A percentile compares a stretch with the other conserved stretches of the same genome.
Conservation (phyloP, 805 yeast species). For the Grigorovia humatica region DNA sequence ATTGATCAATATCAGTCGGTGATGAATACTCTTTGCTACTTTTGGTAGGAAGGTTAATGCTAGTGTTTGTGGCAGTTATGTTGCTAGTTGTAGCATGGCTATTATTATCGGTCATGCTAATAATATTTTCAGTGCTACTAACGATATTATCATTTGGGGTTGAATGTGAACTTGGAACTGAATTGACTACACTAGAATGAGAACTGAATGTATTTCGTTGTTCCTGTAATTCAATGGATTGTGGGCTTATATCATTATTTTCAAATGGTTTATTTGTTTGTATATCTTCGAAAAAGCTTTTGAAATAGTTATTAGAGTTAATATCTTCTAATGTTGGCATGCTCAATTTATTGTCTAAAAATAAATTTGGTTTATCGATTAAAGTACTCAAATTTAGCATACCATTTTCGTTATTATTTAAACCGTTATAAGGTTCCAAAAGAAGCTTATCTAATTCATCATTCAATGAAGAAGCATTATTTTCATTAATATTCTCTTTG, state of each 20-base stretch:
- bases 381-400: constrained; percentile 20
- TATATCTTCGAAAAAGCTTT: constrained; percentile 12
- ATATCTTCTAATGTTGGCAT: constrained; percentile 10
- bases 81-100: background rate
- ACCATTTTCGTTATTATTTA: constrained; percentile 1
- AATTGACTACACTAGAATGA: background rate
- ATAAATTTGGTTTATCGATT: constrained; percentile 23
- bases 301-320: constrained; percentile 17
- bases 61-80: background rate
- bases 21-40: background rate
- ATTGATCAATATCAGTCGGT: background rate
- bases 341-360: constrained; percentile 4
- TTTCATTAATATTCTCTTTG: background rate
- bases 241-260: background rate
- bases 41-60: background rate
- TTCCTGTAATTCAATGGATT: background rate
- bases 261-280: background rate
- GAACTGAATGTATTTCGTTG: background rate
- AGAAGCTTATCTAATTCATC: constrained; percentile 4
- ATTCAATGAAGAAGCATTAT: background rate
- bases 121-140: too few species aligned
- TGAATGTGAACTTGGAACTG: background rate
- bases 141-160: background rate
- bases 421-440: constrained; percentile 1
- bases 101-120: background rate